Evolutionary conservation across 148 eudicot species (phyloP).

Genomic region (Chenopodium album): DNA sequence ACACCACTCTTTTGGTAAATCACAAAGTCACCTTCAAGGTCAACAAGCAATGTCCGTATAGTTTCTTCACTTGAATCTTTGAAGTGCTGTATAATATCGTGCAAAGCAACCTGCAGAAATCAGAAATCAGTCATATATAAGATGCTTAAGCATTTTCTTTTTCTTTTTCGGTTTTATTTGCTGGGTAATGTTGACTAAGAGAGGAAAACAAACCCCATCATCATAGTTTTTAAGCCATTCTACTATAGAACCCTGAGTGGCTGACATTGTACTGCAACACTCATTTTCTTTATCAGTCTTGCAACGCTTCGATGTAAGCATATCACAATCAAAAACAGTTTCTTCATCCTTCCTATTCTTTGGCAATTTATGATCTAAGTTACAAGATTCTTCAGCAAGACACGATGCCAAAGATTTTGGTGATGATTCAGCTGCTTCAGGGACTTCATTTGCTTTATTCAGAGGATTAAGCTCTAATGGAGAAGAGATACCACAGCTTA

Average conservation of each 20-base stretch:
- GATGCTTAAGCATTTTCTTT: not conserved
- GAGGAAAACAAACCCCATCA: slow-evolving; percentile 50
- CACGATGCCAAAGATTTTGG: slow-evolving; percentile 15
- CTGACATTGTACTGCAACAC: slow-evolving; percentile 29
- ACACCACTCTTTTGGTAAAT: slow-evolving; percentile 55
- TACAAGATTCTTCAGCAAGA: slow-evolving; percentile 25
- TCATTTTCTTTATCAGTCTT: slow-evolving; percentile 41
- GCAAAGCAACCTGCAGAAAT: slow-evolving; percentile 51
- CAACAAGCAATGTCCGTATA: slow-evolving; percentile 41
- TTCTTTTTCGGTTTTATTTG: not conserved
- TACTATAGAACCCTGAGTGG: slow-evolving; percentile 46
- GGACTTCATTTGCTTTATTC: slow-evolving; percentile 17
- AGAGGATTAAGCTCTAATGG: slow-evolving; percentile 21
- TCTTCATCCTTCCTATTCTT: slow-evolving; percentile 14
- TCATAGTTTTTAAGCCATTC: slow-evolving; percentile 45
- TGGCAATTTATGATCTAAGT: slow-evolving; percentile 12
- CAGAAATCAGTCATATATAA: not conserved
- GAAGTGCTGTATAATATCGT: slow-evolving; percentile 53
- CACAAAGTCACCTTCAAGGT: slow-evolving; percentile 57
- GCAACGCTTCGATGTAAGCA: slow-evolving; percentile 43
- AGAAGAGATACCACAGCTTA: slow-evolving; percentile 49
- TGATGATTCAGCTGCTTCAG: slow-evolving; percentile 27
- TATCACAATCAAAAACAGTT: slow-evolving; percentile 19
- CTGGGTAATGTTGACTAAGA: not conserved
- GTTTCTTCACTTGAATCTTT: slow-evolving; percentile 45